A percentile compares a stretch with the other conserved stretches of the same genome.
These are phyloP conservation scores for Exophiala phaeomuriformis DNA, from an alignment of 2,329 filamentous ascomycete genomes.

Conservation along the genomic window DNA sequence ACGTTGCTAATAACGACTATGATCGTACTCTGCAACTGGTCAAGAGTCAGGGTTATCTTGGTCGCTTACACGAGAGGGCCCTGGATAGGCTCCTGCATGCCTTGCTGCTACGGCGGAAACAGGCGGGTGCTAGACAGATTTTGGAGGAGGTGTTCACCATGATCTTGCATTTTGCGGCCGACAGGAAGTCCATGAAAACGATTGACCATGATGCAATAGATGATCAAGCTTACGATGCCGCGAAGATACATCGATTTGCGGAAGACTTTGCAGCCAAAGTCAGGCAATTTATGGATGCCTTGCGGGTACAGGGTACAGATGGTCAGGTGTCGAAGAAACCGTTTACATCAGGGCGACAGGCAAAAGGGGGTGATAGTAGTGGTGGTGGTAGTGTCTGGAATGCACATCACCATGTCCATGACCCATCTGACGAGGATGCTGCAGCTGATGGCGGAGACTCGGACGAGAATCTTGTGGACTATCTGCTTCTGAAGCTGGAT, in stretches of 20 bases:
- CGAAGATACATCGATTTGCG: conserved; percentile 50
- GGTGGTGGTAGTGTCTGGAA: conserved; percentile 31
- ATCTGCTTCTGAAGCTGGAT: conserved; percentile 62
- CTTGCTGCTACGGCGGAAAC: conserved; percentile 65
- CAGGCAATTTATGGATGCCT: conserved; percentile 63
- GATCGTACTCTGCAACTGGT: conserved; percentile 43
- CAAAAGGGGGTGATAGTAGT: background rate
- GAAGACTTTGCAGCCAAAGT: conserved; percentile 62
- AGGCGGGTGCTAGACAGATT: conserved; percentile 63
- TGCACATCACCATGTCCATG: conserved; percentile 18
- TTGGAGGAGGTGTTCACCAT: conserved; percentile 68
- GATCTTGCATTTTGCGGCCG: conserved; percentile 60
- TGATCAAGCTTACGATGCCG: conserved; percentile 31
- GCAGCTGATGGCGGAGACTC: conserved; percentile 26
- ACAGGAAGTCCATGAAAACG: conserved; percentile 21
- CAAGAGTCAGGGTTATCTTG: conserved; percentile 59
- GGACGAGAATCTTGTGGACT: conserved; percentile 51
- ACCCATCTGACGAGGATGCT: conserved; percentile 24
- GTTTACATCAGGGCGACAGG: background rate
- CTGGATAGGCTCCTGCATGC: conserved; percentile 69
- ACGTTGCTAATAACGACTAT: conserved; percentile 45
- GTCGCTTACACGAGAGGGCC: conserved; percentile 62
- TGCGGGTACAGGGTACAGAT: conserved; percentile 57
- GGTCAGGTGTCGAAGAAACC: no score
- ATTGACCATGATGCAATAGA: background rate